Base-by-base conservation (phyloP, 1,139 yeast species). In the Nakaseomyces nivariensis region DNA sequence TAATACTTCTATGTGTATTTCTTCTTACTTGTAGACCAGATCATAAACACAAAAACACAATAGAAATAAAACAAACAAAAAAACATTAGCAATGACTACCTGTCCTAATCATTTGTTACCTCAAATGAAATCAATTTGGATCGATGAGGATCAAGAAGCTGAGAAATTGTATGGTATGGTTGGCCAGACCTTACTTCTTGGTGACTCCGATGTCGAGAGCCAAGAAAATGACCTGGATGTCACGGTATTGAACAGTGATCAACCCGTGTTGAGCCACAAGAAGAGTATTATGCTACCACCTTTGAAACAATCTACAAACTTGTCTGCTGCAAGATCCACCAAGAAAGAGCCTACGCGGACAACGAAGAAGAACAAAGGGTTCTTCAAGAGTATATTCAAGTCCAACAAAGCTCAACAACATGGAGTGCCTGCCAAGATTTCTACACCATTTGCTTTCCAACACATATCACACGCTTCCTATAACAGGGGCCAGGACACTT, bases 41-140 rank as follows among this genome's bases (percentile, higher is more conserved):
- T 33, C n/a, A 33, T 5, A 11, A 36, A 6, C 5, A 36, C 9
- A 5, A 17, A 17, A 6, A 17, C 7, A 13, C 5, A 13, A 17
- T 36, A 2, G 6, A 36, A 13, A 36, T 13, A 8, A 10, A 4
- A 10, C 2, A 25, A 5, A 24, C 5, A 24, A 26, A 1, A 25
- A 24, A 38, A 38, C 4, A 38, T 1, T 9, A 38, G 25, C 7
- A 10, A 38, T 38, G 42, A 25, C 42, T 24, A 38, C 31, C 31
- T 38, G 40, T 37, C 26, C 40, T 17, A 17, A 25, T 10, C 46
- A 25, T 22, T 11, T 34, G 46, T 31, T 63, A 26, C 68, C 68
- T 26, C 67, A 62, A 49, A 70, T 69, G 70, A 68, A 64, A 51
- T 69, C 72, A 32, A 69, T 70, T 44, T 70, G 73, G 73, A 52